Base-by-base conservation (phyloP, 768 basidiomycete species). In the Boletus tylopilopsis region DNA sequence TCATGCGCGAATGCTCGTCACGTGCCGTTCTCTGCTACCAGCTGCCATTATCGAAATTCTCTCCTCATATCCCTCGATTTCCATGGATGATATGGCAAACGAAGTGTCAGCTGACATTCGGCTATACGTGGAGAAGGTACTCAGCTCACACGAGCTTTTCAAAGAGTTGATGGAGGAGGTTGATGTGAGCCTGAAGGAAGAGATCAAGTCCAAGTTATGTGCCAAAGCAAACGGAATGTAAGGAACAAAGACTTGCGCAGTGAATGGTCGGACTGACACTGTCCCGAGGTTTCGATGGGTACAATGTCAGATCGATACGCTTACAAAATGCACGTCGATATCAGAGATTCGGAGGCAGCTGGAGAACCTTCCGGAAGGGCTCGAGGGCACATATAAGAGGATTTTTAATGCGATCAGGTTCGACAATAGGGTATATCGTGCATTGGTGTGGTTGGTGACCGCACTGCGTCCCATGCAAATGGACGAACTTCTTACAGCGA, bases 221-320 rank as follows among this genome's bases (percentile, higher is more conserved):
- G 4, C 4, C 6, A 38, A 45, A 24, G 53, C 56, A 0, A 53
- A 51, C 21, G 60, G 60, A 1, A 61, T 61, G 46, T 47, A 11
- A 46, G 45, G 9, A 30, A 4, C 29, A 29, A 11, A 4, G 29
- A 29, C n/a, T n/a, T n/a, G n/a, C n/a, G n/a, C n/a, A n/a, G n/a
- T n/a, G n/a, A n/a, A n/a, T n/a, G n/a, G n/a, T n/a, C n/a, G n/a
- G 27, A 29, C 29, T 29, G 29, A 29, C 13, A 12, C 29, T 29
- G 29, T 18, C 2, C 30, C n/a, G 29, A 61, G 59, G 60, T 61
- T 61, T 10, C 52, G 50, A 1, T 61, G 60, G 60, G 45, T 45
- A 6, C 48, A 60, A 15, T 60, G 58, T 41, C 51, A 60, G 18
- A 32, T 60, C 7, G 54, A 56, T 32, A 15, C 41, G 0, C 48